Evolutionary conservation across 768 basidiomycete species (phyloP).

Genomic region (Termitomyces sp.): DNA sequence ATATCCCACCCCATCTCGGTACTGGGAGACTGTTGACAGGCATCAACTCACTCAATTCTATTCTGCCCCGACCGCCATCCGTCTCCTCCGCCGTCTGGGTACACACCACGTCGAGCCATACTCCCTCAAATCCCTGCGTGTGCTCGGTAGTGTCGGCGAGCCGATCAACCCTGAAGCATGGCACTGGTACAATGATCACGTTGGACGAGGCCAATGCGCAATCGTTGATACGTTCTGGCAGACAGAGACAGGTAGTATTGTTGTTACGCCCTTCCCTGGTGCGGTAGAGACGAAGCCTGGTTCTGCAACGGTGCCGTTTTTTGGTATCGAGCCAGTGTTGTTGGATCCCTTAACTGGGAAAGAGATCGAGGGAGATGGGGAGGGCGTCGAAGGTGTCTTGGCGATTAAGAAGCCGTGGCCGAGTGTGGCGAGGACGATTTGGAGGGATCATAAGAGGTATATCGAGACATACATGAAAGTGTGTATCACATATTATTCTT

Average conservation of each 20-base stretch:
- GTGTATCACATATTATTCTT: background rate
- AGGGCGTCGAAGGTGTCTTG: conserved; percentile 90
- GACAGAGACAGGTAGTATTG: conserved; percentile 96
- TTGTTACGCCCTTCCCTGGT: conserved; percentile 93
- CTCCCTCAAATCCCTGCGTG: conserved; percentile 78
- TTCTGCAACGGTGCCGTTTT: conserved; percentile 96
- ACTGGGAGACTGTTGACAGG: conserved; percentile 95
- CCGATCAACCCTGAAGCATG: conserved; percentile 99
- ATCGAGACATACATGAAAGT: conserved; percentile 48
- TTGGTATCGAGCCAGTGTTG: conserved; percentile 86
- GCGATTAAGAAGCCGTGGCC: conserved; percentile 89
- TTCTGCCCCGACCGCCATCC: conserved; percentile 91
- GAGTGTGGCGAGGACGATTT: conserved; percentile 89
- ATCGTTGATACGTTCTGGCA: conserved; percentile 97
- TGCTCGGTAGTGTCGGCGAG: conserved; percentile 92
- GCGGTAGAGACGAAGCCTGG: conserved; percentile 96
- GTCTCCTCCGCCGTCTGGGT: conserved; percentile 76
- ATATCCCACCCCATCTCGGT: conserved; percentile 92
- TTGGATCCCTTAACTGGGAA: conserved; percentile 79
- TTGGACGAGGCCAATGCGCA: conserved; percentile 82
- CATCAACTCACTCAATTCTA: conserved; percentile 96
- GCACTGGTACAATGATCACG: conserved; percentile 98
- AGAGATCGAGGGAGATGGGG: conserved; percentile 72
- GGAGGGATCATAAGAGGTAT: conserved; percentile 83
- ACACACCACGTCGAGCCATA: conserved; percentile 78